Evolutionary conservation across 2,329 filamentous ascomycete genomes (phyloP), one percentile per base, ranked within the genome.

Genomic region (Ophiostoma quercus): DNA sequence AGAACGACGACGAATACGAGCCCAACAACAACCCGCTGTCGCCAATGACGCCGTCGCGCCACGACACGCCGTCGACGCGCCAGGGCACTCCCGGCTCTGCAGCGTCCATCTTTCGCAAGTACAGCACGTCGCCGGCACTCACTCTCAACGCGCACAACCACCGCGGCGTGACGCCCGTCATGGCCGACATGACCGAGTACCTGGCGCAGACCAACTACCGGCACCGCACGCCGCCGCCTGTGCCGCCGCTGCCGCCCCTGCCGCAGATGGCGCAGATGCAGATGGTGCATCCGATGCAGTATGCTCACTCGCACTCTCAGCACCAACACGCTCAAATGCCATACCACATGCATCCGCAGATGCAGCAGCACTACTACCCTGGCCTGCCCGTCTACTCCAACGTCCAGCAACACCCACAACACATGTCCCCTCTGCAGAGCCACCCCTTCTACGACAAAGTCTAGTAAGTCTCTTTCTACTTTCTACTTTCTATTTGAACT

Each of bases 401-500:
- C 34, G 34, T 34, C 16, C 22, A 22, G 29, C 32, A 57, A 7
- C 62, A 68, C 16, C 60, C 43, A 11, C 67, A 60, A n/a, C 41
- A 66, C 39, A 66, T 66, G 68, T 62, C 70, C 66, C 68, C 70
- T 39, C 68, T 70, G 22, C 68, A 68, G 25, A 67, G 66, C 68
- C 68, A 70, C 37, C 69, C 67, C 16, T 67, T 75, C 34, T 41
- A 22, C 22, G 25, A 73, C 67, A 73, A 68, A n/a, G 68, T 68
- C 25, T 70, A 73, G 54, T 71, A 68, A 2, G 51, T 32, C 6
- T 63, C 34, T 16, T 16, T 8, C 32, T 34, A 6, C 32, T 14
- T 16, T 9, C 2, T 16, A 8, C 2, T 60, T 2, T 43, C 2
- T 25, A 39, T n/a, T n/a, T n/a, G n/a, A n/a, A n/a, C n/a, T 39